Evolutionary conservation across 345 rosid genomes (phyloP).

Genomic region (Citrus sinensis): DVS_A1.0 CM039162.1:18570001-18570500

Average conservation of each 20-base stretch:
- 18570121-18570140: neutral
- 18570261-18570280: neutral
- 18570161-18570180: conserved; percentile 6
- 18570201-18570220: neutral
- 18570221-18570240: neutral
- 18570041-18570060: neutral
- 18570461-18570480: too few relatives aligned
- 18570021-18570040: neutral
- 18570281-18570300: neutral
- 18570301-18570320: too few relatives aligned
- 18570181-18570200: conserved; percentile 5
- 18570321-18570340: too few relatives aligned
- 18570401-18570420: neutral
- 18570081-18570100: neutral
- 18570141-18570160: neutral
- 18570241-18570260: neutral
- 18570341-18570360: neutral
- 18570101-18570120: neutral
- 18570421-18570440: neutral
- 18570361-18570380: neutral
- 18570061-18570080: neutral
- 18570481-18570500: too few relatives aligned
- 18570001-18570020: too few relatives aligned
- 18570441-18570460: neutral
- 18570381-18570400: neutral